Base-by-base conservation (phyloP, 805 yeast genomes). In the Candida verbasci region DNA sequence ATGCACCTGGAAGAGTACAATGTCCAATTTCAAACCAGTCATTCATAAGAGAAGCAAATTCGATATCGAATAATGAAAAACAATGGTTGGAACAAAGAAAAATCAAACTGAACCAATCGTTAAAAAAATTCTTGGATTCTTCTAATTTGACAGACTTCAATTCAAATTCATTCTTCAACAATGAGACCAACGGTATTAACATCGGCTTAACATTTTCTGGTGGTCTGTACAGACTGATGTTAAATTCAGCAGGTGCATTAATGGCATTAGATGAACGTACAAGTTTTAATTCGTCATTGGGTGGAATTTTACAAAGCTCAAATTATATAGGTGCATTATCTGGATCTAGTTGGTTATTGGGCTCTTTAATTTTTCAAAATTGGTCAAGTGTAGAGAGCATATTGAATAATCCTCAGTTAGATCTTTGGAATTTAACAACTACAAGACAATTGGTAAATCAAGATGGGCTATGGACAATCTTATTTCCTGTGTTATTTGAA, bases 181-280 rank as follows among this genome's bases (percentile, higher is more conserved):
- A 38, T 14, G 40, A 40, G 32, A 35, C 52, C 11, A 45, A 59
- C 33, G 49, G 49, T 18, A 37, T 37, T 20, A 52, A 43, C 17
- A 50, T 65, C n/a, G 71, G 62, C 3, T 37, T 65, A 16, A 64
- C 70, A 2, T 55, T 65, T 37, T 50, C 62, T 8, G 70, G 71
- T 1, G 71, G 71, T 11, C 62, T 68, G 2, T 65, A 65, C 42
- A 49, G 70, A 34, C 62, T 69, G 14, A 62, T 69, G 86, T 61
- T 87, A 29, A 62, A 70, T 40, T 95, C 95, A 2, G 95, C 95
- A 10, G 96, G 96, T 24, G 78, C 81, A 54, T 61, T 87, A 16
- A 66, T 89, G 1, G 95, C 89, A 1, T 60, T 85, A 40, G 96
- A 87, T 55, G 77, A 78, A 50, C 67, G 94, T 45, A 80, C 93